Conservation (phyloP, 108 stramenopile species). For the Aurantiochytrium sp. region DNA sequence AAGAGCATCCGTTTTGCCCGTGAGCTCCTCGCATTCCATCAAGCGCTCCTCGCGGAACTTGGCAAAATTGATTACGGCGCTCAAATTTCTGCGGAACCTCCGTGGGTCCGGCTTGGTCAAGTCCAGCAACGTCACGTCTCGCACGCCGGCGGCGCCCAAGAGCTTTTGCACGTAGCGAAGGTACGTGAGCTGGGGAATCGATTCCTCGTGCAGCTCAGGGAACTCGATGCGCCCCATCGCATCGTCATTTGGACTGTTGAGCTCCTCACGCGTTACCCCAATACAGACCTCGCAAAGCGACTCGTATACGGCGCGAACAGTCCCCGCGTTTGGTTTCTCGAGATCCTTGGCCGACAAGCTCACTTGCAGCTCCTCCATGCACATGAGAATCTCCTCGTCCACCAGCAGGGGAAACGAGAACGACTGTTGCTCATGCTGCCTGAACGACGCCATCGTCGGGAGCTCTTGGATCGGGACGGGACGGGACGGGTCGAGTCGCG, state of each 20-base stretch:
- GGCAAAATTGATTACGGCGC: constrained; percentile 50
- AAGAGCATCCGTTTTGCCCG: not conserved
- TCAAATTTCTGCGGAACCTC: constrained; percentile 37
- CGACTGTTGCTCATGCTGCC: not conserved
- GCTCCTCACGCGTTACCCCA: constrained; percentile 23
- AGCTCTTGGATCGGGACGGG: too few species aligned
- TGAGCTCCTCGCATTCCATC: constrained; percentile 13
- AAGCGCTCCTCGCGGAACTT: constrained; percentile 45
- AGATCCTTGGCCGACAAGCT: not conserved
- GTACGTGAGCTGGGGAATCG: constrained; percentile 39
- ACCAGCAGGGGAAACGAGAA: constrained; percentile 20
- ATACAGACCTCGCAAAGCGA: constrained; percentile 20
- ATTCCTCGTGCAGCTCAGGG: constrained; percentile 56
- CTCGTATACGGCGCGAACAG: constrained; percentile 8
- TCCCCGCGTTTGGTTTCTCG: constrained; percentile 13
- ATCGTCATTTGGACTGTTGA: not conserved
- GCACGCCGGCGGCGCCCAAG: constrained; percentile 43
- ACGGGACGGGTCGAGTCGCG: too few species aligned
- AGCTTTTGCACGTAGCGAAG: constrained; percentile 38
- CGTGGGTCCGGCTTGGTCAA: not conserved
- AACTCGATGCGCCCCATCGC: constrained; percentile 29
- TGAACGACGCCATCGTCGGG: not conserved
- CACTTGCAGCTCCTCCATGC: constrained; percentile 20
- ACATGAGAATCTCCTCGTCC: not conserved
- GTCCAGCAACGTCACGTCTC: constrained; percentile 46